Base-by-base conservation (phyloP, 1,284 basidiomycete species). In the Trametes polyzona region DNA sequence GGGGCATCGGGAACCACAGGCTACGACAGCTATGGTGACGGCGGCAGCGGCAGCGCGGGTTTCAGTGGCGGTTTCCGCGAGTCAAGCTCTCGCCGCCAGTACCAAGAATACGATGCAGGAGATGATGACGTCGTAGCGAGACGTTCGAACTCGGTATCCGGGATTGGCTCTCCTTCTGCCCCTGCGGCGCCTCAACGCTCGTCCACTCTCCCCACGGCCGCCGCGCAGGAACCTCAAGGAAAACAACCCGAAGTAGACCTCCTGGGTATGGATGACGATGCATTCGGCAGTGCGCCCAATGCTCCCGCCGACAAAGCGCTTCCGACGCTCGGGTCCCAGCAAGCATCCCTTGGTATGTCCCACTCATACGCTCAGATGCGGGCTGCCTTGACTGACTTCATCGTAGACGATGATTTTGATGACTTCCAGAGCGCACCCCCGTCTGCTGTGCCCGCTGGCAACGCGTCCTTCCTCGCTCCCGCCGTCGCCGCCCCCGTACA, bases 81-180 rank as follows among this genome's bases (percentile, higher is more conserved):
- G 60, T 80, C 74, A 21, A 68, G 70, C 4, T 69, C 79, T 17
- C 76, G 84, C 39, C 78, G 80, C 53, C 79, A 80, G 41, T 96
- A 86, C 67, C 96, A 98, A 66, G 96, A 98, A 73, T 99, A 99
- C 72, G 93, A 98, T 66, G 97, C 96, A 4, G 96, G 97, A 1
- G 97, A 97, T 54, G 93, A 95, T 70, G 97, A 98, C 63, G 71
- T 75, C 2, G 66, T 80, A 52, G 76, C 73, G 29, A 76, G 77
- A 17, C 76, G 73, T 27, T 78, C 77, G 12, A 74, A 71, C 50
- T 78, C 76, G 6, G 23, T 77, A 40, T 66, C 72, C 23, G 63
- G 46, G 16, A 26, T 55, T 56, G 33, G 49, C 53, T 58, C 67
- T 43, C 65, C 50, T 52, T 58, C 62, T 1, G 53, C 61, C 10